These are phyloP conservation scores for Ophiostoma himal-ulmi DNA, from an alignment of 2,329 filamentous ascomycete species.

Conservation along the genomic window DNA sequence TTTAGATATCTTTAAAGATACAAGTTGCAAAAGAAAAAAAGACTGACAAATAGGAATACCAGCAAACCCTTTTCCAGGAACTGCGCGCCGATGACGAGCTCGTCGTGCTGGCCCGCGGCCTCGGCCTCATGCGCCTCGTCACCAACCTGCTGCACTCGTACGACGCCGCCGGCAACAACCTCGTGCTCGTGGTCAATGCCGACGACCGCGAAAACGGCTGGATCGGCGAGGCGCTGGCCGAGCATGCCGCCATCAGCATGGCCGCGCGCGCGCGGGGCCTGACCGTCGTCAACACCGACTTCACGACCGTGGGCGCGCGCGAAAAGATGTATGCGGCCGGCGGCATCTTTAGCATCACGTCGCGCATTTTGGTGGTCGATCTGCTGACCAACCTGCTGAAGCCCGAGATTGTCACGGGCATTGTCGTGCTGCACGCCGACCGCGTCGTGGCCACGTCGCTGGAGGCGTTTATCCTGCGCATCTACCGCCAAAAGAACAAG, in stretches of 20 bases:
- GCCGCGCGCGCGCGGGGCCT: constrained; percentile 62
- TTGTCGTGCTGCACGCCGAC: constrained; percentile 85
- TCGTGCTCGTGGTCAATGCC: constrained; percentile 82
- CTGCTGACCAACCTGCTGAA: constrained; percentile 77
- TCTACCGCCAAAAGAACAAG: constrained; percentile 94
- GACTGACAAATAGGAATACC: constrained; percentile 59
- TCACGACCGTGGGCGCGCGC: constrained; percentile 76
- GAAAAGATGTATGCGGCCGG: constrained; percentile 89
- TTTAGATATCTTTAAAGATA: too few species aligned
- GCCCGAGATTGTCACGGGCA: constrained; percentile 76
- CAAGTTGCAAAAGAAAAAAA: not conserved
- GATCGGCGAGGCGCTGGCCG: constrained; percentile 92
- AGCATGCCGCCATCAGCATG: constrained; percentile 87
- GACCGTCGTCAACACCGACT: constrained; percentile 89
- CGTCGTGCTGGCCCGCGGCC: constrained; percentile 81
- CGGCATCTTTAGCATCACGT: constrained; percentile 93
- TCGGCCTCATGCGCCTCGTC: constrained; percentile 84
- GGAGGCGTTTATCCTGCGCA: constrained; percentile 90
- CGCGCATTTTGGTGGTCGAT: constrained; percentile 89
- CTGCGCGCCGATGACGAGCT: constrained; percentile 88
- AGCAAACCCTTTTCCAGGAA: constrained; percentile 91
- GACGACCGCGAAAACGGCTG: constrained; percentile 92
- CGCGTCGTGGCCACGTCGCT: constrained; percentile 77
- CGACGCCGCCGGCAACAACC: constrained; percentile 89
- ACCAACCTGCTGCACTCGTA: constrained; percentile 97